Evolutionary conservation across 129 eudicot species (phyloP).

Genomic region (Flaveria linearis): DNA sequence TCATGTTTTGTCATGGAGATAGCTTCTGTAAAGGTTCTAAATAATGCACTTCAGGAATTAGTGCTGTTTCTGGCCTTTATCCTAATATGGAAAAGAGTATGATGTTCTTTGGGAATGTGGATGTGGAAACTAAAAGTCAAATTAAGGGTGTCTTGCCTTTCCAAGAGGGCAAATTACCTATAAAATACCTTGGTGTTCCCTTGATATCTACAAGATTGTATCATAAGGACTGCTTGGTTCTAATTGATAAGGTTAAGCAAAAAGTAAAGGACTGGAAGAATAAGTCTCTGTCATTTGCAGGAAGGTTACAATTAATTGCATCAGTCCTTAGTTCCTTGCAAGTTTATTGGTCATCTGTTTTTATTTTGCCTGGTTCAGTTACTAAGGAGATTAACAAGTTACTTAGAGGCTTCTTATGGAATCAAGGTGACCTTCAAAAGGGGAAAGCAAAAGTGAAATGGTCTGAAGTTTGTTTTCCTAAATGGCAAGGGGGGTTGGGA

Average conservation of each 20-base stretch:
- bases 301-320: background rate
- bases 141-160: background rate
- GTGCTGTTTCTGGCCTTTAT: background rate
- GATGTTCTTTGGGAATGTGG: background rate
- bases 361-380: background rate
- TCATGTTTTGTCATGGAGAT: background rate
- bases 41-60: rapidly evolving
- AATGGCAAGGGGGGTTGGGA: background rate
- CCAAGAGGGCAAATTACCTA: background rate
- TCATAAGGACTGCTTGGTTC: background rate
- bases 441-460: background rate
- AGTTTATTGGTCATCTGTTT: background rate
- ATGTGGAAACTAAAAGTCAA: background rate
- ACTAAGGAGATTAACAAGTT: background rate
- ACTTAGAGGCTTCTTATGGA: background rate
- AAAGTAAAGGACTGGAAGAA: background rate
- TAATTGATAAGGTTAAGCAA: background rate
- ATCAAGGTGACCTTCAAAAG: background rate
- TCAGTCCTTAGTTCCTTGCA: background rate
- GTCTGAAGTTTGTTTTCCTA: background rate
- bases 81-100: background rate
- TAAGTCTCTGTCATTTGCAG: background rate
- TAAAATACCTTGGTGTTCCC: background rate
- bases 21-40: background rate
- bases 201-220: background rate